Conservation (phyloP, 108 stramenopile species). For the Cylindrotheca closterium region DNA sequence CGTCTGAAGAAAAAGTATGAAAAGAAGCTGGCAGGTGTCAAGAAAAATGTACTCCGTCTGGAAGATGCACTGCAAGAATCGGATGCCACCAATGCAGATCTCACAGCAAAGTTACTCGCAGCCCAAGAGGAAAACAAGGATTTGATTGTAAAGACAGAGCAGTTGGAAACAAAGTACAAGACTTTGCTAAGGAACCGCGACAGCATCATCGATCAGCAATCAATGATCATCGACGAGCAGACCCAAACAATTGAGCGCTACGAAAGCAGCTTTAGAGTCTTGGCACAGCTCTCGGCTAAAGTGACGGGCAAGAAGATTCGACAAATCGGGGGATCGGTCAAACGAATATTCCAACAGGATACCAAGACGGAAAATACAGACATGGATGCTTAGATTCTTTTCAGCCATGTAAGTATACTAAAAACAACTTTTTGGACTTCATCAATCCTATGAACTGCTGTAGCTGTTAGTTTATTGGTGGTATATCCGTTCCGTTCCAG, state of each 20-base stretch:
- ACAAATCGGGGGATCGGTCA: constrained; percentile 1
- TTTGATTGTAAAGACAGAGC: constrained; percentile 4
- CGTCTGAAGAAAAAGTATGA: constrained; percentile 43
- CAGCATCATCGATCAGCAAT: constrained; percentile 23
- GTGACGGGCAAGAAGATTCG: constrained; percentile 34
- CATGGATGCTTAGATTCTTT: too few species aligned
- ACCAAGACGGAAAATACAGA: too few species aligned
- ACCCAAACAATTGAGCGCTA: constrained; percentile 28
- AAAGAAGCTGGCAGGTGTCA: constrained; percentile 21
- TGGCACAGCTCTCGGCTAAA: constrained; percentile 21
- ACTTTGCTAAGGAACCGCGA: constrained; percentile 24
- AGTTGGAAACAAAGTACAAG: constrained; percentile 25
- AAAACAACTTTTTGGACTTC: too few species aligned
- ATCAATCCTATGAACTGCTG: too few species aligned
- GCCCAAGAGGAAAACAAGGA: constrained; percentile 14
- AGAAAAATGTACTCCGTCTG: constrained; percentile 18
- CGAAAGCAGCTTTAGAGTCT: constrained; percentile 37
- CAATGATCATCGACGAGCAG: constrained; percentile 17
- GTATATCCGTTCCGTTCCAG: too few species aligned
- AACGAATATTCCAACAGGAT: too few species aligned
- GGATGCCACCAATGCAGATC: constrained; percentile 5
- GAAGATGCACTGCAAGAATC: constrained; percentile 25
- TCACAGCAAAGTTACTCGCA: constrained; percentile 6
- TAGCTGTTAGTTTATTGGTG: too few species aligned
- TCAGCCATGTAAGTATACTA: too few species aligned